phyloP scores from a whole-genome alignment of 2,329 filamentous ascomycete species.

The Aureobasidium leucospermi region DNA sequence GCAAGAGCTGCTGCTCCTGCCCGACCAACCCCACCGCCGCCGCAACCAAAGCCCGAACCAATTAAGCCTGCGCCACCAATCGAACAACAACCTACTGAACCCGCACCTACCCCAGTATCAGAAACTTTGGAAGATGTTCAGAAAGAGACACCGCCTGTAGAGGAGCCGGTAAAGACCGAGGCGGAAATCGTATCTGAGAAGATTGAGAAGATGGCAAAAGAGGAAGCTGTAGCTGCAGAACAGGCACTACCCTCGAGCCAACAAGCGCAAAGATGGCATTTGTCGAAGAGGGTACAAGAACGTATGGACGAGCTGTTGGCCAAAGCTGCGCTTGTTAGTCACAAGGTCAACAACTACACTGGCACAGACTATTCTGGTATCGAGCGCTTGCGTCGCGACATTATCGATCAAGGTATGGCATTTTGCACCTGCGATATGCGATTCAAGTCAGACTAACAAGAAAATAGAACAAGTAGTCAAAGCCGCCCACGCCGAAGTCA shows the following conservation, averaged over 20 bases:
- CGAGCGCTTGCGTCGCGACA: slow-evolving; percentile 73
- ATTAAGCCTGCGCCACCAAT: neutral
- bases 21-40: neutral
- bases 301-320: slow-evolving; percentile 87
- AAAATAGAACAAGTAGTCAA: slow-evolving; percentile 52
- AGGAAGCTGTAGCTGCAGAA: slow-evolving; percentile 14
- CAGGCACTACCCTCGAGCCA: slow-evolving; percentile 45
- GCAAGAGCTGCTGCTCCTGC: neutral
- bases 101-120: neutral
- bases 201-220: neutral
- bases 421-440: neutral
- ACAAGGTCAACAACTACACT: slow-evolving; percentile 87
- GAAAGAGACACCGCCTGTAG: neutral
- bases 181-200: neutral
- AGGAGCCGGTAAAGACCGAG: neutral
- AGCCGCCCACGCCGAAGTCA: slow-evolving; percentile 54
- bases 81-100: neutral
- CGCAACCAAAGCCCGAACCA: neutral
- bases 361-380: slow-evolving; percentile 81
- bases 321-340: slow-evolving; percentile 75
- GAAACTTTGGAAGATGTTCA: neutral
- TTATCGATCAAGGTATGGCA: slow-evolving; percentile 54
- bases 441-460: slow-evolving; percentile 7
- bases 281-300: slow-evolving; percentile 55
- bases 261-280: slow-evolving; percentile 47